Conservation (phyloP, 2,329 filamentous ascomycete genomes). For the Colletotrichum agaves region DNA sequence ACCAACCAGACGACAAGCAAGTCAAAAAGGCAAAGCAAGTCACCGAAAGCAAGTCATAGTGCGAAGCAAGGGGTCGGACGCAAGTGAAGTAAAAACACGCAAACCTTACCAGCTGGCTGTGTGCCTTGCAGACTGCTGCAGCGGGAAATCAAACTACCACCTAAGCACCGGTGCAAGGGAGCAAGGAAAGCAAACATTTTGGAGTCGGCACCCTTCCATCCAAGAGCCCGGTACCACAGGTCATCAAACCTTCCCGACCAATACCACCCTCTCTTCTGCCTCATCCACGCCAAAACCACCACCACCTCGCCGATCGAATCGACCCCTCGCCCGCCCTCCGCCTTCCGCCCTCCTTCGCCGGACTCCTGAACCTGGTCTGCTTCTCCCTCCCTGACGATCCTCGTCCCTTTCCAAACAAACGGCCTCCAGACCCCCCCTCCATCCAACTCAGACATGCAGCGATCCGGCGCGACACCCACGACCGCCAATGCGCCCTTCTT, state of each 20-base stretch:
- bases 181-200: background rate
- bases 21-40: conserved; percentile 26
- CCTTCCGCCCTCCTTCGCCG: conserved; percentile 26
- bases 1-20: conserved; percentile 25
- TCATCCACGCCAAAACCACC: conserved; percentile 10
- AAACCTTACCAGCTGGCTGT: background rate
- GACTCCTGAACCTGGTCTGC: conserved; percentile 27
- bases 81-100: conserved; percentile 8
- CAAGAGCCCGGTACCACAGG: conserved; percentile 11
- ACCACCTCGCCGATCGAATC: conserved; percentile 24
- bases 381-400: conserved; percentile 20
- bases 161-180: background rate
- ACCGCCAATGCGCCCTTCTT: conserved; percentile 48
- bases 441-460: conserved; percentile 37
- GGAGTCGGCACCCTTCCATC: background rate
- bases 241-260: conserved; percentile 29
- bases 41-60: conserved; percentile 21
- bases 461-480: conserved; percentile 36
- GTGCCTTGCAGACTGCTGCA: background rate
- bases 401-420: conserved; percentile 8
- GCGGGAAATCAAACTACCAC: background rate
- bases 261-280: conserved; percentile 8
- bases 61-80: conserved; percentile 27
- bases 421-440: conserved; percentile 13
- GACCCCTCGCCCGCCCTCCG: conserved; percentile 27